A percentile compares a stretch with the other conserved stretches of the same genome.
phyloP scores from a whole-genome alignment of 2,329 filamentous ascomycete species.

The Penicillium sp. region DNA sequence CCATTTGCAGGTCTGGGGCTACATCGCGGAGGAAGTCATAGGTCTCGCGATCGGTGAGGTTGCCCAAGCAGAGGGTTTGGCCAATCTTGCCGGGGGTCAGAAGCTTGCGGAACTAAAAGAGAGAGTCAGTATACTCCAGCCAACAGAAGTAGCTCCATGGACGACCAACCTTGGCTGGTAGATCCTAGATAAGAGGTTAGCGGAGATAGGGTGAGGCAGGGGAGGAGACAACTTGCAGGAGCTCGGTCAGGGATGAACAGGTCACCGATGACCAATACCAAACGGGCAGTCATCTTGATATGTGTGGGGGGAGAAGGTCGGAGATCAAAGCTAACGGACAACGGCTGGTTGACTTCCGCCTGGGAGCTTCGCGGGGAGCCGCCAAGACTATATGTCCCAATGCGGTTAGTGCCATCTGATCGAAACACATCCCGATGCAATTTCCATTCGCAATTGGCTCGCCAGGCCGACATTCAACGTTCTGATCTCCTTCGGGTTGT shows the following conservation, averaged over 20 bases:
- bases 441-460: slow-evolving; percentile 17
- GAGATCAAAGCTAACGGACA: slow-evolving; percentile 25
- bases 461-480: slow-evolving; percentile 14
- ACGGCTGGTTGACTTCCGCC: slow-evolving; percentile 9
- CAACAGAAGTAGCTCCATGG: neutral
- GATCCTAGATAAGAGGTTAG: slow-evolving; percentile 56
- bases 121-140: slow-evolving; percentile 2
- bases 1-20: slow-evolving; percentile 70
- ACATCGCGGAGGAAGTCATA: slow-evolving; percentile 79
- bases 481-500: slow-evolving; percentile 12
- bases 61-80: slow-evolving; percentile 77
- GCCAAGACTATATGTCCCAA: slow-evolving; percentile 18
- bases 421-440: neutral
- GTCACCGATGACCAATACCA: slow-evolving; percentile 90
- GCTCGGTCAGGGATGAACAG: slow-evolving; percentile 92
- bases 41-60: slow-evolving; percentile 75
- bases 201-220: slow-evolving; percentile 15
- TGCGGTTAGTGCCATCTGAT: slow-evolving; percentile 6
- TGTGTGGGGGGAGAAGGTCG: slow-evolving; percentile 2
- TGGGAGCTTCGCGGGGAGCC: slow-evolving; percentile 22
- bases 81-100: slow-evolving; percentile 81
- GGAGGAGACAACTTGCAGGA: slow-evolving; percentile 55
- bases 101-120: slow-evolving; percentile 75
- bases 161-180: slow-evolving; percentile 74
- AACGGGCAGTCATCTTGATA: slow-evolving; percentile 70